These are phyloP conservation scores for Aspergillus hortae DNA, from an alignment of 2,329 filamentous ascomycete species.

Conservation along the genomic window DNA sequence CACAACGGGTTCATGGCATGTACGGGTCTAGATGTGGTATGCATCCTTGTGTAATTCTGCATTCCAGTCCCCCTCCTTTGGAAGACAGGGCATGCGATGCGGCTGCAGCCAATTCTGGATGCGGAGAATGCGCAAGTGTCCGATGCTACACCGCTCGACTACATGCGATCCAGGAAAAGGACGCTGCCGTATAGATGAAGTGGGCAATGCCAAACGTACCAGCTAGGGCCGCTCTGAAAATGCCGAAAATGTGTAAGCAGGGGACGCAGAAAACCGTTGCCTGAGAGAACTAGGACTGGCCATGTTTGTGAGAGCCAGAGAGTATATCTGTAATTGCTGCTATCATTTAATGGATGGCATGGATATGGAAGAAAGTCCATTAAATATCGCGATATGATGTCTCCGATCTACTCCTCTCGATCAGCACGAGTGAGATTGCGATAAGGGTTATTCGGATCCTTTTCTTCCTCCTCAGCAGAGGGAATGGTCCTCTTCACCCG, in stretches of 20 bases:
- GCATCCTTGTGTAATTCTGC: background rate
- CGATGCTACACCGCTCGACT: slow-evolving; percentile 3
- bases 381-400: background rate
- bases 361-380: no score
- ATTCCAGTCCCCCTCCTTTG: background rate
- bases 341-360: no score
- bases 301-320: no score
- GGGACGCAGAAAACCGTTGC: background rate
- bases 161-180: background rate
- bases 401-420: background rate
- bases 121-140: slow-evolving; percentile 5
- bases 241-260: background rate
- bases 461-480: slow-evolving; percentile 22
- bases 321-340: no score
- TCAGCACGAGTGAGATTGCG: slow-evolving; percentile 17
- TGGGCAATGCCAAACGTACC: background rate
- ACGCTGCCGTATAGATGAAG: background rate
- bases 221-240: background rate
- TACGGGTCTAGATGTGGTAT: background rate
- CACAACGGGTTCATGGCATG: background rate
- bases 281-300: background rate
- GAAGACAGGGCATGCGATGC: slow-evolving; percentile 18
- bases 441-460: slow-evolving; percentile 21
- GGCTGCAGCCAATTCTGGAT: slow-evolving; percentile 15
- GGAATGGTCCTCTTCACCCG: slow-evolving; percentile 22